These are phyloP conservation scores for Epicoccum sorghinum DNA, from an alignment of 2,329 filamentous ascomycete genomes.

Conservation along the genomic window DNA sequence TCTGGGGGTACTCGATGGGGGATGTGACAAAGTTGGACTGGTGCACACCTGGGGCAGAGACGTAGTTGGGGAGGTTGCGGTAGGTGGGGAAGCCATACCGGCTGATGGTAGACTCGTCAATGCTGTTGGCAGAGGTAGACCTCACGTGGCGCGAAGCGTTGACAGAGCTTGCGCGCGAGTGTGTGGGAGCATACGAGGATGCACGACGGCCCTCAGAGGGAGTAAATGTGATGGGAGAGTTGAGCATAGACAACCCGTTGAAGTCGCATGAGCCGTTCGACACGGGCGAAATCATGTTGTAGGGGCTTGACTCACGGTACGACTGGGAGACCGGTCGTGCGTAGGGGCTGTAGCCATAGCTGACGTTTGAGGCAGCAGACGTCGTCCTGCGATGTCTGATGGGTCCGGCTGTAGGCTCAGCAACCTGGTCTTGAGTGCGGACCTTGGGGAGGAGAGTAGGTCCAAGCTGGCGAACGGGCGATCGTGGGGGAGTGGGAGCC, in stretches of 20 bases:
- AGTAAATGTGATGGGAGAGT: conserved; percentile 66
- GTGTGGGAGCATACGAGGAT: conserved; percentile 45
- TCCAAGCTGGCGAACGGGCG: conserved; percentile 78
- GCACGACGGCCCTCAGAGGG: conserved; percentile 41
- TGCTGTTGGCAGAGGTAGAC: conserved; percentile 69
- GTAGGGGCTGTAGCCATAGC: conserved; percentile 58
- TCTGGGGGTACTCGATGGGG: conserved; percentile 41
- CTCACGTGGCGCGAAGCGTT: conserved; percentile 55
- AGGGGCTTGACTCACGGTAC: conserved; percentile 54
- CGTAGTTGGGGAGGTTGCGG: conserved; percentile 70
- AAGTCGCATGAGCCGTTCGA: conserved; percentile 51
- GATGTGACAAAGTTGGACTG: conserved; percentile 48
- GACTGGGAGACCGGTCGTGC: conserved; percentile 52
- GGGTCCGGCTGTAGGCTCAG: conserved; percentile 62
- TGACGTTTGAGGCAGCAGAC: conserved; percentile 53
- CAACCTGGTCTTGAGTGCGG: conserved; percentile 79
- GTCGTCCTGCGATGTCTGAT: conserved; percentile 65
- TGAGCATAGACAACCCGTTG: conserved; percentile 56
- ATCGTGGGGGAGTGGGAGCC: conserved; percentile 70
- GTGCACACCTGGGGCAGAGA: conserved; percentile 49
- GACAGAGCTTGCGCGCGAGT: conserved; percentile 66
- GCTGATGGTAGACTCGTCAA: conserved; percentile 69
- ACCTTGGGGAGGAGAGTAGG: conserved; percentile 85
- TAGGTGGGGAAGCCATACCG: conserved; percentile 86
- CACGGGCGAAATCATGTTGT: conserved; percentile 53